These are phyloP conservation scores for Flaveria robusta DNA, from an alignment of 129 eudicot species.

Conservation along the genomic window DNA sequence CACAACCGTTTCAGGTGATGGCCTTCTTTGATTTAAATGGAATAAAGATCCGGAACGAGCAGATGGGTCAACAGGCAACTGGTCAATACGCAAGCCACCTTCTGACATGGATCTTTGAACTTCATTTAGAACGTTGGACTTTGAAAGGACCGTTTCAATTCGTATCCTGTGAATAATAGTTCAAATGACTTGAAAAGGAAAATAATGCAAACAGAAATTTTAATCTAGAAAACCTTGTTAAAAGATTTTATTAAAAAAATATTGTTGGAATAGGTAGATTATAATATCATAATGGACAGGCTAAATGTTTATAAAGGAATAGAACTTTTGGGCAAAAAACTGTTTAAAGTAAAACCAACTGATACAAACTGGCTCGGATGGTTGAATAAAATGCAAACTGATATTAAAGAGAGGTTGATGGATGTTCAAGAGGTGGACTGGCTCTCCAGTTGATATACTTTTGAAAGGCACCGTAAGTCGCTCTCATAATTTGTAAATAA, in stretches of 20 bases:
- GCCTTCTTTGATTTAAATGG: conserved; percentile 53
- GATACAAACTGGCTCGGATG: neutral
- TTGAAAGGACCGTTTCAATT: conserved; percentile 71
- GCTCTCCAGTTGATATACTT: neutral
- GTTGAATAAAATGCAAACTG: neutral
- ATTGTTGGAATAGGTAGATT: neutral
- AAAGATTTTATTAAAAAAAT: neutral
- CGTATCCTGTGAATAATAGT: conserved; percentile 54
- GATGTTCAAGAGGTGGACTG: neutral
- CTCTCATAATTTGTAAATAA: neutral
- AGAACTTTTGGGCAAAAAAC: neutral
- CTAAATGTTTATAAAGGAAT: neutral
- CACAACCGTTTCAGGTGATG: conserved; percentile 40
- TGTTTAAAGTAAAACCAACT: too few species aligned
- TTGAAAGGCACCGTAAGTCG: neutral
- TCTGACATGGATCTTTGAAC: conserved; percentile 76
- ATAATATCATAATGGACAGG: neutral
- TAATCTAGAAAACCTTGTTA: neutral
- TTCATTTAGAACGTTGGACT: conserved; percentile 82
- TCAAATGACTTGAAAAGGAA: neutral
- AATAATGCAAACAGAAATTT: neutral
- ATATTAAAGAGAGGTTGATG: neutral
- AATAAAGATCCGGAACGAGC: conserved; percentile 56
- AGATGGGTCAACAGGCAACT: conserved; percentile 68
- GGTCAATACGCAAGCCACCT: conserved; percentile 85